Percentiles rank a stretch among this genome's conserved stretches.
phyloP scores from a whole-genome alignment of 2,329 filamentous ascomycete species.

The Beauveria pseudobassiana region DNA sequence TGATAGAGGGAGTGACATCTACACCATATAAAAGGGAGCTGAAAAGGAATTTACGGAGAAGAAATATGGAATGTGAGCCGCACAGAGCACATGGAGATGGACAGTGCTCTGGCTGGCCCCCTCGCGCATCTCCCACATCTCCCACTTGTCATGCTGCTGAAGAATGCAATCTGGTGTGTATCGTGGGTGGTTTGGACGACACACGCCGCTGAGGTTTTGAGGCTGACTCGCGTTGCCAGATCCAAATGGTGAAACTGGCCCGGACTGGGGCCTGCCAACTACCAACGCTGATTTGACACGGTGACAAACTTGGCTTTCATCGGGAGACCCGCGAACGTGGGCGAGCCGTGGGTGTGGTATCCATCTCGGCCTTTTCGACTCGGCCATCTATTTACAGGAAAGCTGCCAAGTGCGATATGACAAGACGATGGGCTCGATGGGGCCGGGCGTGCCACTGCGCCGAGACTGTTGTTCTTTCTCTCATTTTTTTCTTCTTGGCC shows the following conservation, averaged over 20 bases:
- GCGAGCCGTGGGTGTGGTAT: slow-evolving; percentile 7
- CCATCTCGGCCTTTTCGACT: background rate
- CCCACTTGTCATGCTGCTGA: background rate
- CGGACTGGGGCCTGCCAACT: background rate
- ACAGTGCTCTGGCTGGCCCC: background rate
- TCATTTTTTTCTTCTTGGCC: background rate
- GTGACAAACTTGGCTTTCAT: background rate
- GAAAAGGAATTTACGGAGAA: background rate
- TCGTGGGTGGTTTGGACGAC: background rate
- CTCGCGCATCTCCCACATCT: background rate
- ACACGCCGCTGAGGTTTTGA: background rate
- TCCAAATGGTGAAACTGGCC: slow-evolving; percentile 2
- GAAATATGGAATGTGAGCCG: background rate
- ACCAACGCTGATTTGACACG: background rate
- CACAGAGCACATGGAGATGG: slow-evolving; percentile 4
- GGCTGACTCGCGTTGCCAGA: slow-evolving; percentile 5
- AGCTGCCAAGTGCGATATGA: background rate
- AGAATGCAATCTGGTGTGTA: background rate
- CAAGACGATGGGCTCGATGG: background rate
- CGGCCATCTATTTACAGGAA: background rate
- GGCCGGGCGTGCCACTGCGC: slow-evolving; percentile 5
- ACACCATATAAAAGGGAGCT: background rate
- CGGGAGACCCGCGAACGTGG: slow-evolving; percentile 11
- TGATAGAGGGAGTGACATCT: background rate
- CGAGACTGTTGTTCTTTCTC: background rate